Percentiles rank a stretch among this genome's conserved stretches.
Evolutionary conservation across 2,329 filamentous ascomycete species (phyloP).

Genomic region (Apiospora malaysiana): DNA sequence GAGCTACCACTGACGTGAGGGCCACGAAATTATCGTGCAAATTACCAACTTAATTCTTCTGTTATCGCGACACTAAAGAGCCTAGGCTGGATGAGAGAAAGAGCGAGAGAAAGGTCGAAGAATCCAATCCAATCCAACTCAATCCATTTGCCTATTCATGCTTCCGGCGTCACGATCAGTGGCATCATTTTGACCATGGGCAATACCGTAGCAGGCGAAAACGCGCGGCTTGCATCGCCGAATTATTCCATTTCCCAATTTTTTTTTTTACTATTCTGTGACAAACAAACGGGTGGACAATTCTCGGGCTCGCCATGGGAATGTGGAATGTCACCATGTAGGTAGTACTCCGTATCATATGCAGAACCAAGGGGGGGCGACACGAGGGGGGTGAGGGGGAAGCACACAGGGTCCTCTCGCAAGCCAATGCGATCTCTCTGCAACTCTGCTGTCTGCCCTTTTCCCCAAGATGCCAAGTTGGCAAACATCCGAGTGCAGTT

Average conservation of each 20-base stretch:
- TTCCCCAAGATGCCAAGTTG: constrained; percentile 13
- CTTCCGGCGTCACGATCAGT: constrained; percentile 8
- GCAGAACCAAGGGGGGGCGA: background rate
- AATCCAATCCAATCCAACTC: too few species aligned
- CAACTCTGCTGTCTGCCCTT: background rate
- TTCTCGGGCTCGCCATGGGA: background rate
- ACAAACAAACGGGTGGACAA: background rate
- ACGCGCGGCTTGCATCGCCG: constrained; percentile 1
- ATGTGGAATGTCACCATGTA: background rate
- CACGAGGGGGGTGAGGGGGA: background rate
- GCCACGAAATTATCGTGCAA: constrained; percentile 1
- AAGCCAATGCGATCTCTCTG: constrained; percentile 7
- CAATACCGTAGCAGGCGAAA: background rate
- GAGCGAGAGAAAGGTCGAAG: background rate
- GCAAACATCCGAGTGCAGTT: constrained; percentile 15
- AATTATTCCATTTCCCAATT: background rate
- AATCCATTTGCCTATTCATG: background rate
- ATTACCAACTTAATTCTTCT: background rate
- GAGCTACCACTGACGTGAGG: background rate
- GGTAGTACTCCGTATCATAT: too few species aligned
- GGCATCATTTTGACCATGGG: background rate
- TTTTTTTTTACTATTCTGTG: background rate
- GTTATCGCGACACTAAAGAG: background rate
- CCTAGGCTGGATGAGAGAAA: background rate
- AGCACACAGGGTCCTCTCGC: background rate